phyloP scores from a whole-genome alignment of 768 basidiomycete genomes.

The Trametes punicea region DNA sequence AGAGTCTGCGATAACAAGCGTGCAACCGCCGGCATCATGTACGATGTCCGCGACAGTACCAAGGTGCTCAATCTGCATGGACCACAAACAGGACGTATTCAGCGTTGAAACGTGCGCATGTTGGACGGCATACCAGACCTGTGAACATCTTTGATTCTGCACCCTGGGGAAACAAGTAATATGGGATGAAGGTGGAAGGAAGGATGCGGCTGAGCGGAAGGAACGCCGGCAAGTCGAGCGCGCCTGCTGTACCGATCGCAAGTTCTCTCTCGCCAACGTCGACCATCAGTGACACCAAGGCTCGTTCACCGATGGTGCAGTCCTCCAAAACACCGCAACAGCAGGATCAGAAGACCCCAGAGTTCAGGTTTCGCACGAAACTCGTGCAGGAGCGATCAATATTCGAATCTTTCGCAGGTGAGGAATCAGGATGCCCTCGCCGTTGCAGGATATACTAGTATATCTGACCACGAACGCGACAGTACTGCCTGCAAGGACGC shows the following conservation, averaged over 20 bases:
- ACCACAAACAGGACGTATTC: too few relatives aligned
- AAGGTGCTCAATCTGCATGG: slow-evolving; percentile 95
- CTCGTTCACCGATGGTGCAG: slow-evolving; percentile 1
- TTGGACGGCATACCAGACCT: slow-evolving; percentile 65
- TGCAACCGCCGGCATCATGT: slow-evolving; percentile 73
- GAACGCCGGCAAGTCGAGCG: too few relatives aligned
- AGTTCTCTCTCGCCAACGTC: slow-evolving; percentile 3
- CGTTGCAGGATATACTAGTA: too few relatives aligned
- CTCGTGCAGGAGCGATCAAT: slow-evolving; percentile 24
- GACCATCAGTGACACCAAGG: neutral
- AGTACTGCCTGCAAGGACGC: slow-evolving; percentile 34
- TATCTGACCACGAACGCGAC: neutral
- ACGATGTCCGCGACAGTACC: slow-evolving; percentile 67
- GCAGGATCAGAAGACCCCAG: slow-evolving; percentile 1
- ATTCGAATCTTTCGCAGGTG: slow-evolving; percentile 29
- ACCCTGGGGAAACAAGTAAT: too few relatives aligned
- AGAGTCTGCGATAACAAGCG: slow-evolving; percentile 70
- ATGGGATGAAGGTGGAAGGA: neutral
- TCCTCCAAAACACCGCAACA: slow-evolving; percentile 7
- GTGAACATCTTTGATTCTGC: slow-evolving; percentile 65
- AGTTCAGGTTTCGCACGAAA: slow-evolving; percentile 20
- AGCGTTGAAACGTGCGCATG: slow-evolving; percentile 10
- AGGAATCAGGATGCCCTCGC: neutral
- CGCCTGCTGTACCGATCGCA: neutral
- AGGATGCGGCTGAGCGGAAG: neutral